phyloP scores from a whole-genome alignment of 768 basidiomycete species.

The Rickenella mellea region DNA sequence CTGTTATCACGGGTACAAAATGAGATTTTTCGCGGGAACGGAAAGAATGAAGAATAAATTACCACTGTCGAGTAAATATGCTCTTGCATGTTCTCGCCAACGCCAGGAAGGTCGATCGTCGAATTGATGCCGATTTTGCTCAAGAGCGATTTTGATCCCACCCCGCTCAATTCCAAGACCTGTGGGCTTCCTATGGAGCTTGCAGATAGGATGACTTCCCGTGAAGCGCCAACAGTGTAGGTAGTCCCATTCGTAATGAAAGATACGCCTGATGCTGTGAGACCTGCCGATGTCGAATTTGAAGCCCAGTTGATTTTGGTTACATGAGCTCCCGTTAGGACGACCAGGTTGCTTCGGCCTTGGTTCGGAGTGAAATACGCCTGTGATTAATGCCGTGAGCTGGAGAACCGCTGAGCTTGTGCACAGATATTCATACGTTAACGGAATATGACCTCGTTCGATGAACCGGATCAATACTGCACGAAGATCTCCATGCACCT shows the following conservation, averaged over 20 bases:
- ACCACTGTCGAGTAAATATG: too few species aligned
- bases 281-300: conserved; percentile 22
- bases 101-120: conserved; percentile 28
- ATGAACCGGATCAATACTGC: conserved; percentile 10
- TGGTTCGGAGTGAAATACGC: conserved; percentile 50
- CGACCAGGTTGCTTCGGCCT: conserved; percentile 38
- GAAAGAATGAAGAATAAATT: too few species aligned
- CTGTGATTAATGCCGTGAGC: conserved; percentile 38
- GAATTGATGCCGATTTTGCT: conserved; percentile 18
- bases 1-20: too few species aligned
- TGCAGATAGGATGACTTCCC: conserved; percentile 45
- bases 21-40: too few species aligned
- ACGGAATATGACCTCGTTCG: conserved; percentile 12
- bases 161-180: conserved; percentile 31
- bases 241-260: conserved; percentile 28
- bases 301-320: conserved; percentile 34
- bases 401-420: conserved; percentile 22
- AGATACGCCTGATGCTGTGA: conserved; percentile 37
- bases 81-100: too few species aligned
- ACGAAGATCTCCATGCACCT: too few species aligned
- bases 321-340: conserved; percentile 40
- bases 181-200: conserved; percentile 40
- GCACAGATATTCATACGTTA: conserved; percentile 5
- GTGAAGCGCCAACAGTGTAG: conserved; percentile 31
- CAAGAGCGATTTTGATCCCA: conserved; percentile 24